These are phyloP conservation scores for Geotrichum phurueaensis DNA, from an alignment of 1,139 yeast genomes.

Conservation along the genomic window DNA sequence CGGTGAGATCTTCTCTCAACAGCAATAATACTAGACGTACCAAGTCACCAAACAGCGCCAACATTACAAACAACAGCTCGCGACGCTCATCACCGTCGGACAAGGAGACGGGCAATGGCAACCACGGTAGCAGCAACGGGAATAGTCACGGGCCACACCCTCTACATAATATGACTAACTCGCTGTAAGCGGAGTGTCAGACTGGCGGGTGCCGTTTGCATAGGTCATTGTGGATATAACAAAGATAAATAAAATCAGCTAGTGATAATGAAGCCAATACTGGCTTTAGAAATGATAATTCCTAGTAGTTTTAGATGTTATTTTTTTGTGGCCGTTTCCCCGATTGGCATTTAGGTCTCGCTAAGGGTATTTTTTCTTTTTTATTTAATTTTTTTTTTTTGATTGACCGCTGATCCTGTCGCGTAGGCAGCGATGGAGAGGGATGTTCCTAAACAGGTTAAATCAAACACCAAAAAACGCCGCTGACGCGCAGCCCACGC, in stretches of 20 bases:
- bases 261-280: no score
- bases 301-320: no score
- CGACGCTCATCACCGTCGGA: slow-evolving; percentile 10
- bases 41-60: slow-evolving; percentile 26
- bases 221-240: neutral
- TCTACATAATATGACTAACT: slow-evolving; percentile 15
- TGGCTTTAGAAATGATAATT: no score
- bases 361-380: neutral
- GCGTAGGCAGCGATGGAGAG: no score
- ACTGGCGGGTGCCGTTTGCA: neutral
- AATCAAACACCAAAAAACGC: no score
- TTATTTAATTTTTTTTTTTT: no score
- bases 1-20: slow-evolving; percentile 27
- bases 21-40: slow-evolving; percentile 29
- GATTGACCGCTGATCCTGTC: neutral
- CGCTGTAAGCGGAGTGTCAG: neutral
- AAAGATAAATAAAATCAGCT: no score
- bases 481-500: no score
- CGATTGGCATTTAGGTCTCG: neutral
- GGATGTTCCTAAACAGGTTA: no score
- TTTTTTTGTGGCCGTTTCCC: neutral
- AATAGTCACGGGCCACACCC: slow-evolving; percentile 12
- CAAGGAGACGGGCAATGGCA: slow-evolving; percentile 1
- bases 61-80: slow-evolving; percentile 2
- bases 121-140: neutral